phyloP scores from a whole-genome alignment of 257 asterid genomes.

The Solanum pimpinellifolium region DNA sequence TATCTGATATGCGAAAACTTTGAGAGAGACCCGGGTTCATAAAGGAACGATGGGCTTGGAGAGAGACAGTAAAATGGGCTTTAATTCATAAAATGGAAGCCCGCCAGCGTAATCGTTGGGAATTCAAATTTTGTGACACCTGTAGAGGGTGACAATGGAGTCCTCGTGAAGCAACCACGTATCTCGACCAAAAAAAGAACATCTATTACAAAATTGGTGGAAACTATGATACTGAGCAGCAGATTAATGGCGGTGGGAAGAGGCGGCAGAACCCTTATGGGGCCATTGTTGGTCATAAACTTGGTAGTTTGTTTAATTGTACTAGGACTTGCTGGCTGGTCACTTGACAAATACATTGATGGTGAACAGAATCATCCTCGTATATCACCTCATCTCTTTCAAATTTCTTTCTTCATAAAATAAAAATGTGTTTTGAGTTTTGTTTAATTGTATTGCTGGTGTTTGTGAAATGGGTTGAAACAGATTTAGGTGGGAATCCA shows the following conservation, averaged over 20 bases:
- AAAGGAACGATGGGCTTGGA: background rate
- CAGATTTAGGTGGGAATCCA: constrained; percentile 75
- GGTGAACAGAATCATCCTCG: constrained; percentile 79
- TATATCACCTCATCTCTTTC: background rate
- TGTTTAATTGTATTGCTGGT: background rate
- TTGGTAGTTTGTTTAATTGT: constrained; percentile 45
- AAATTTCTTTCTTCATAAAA: background rate
- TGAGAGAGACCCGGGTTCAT: background rate
- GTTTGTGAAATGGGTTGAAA: background rate
- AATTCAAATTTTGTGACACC: background rate
- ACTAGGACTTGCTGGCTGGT: constrained; percentile 63
- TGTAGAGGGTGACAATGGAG: background rate
- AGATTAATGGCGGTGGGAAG: constrained; percentile 35
- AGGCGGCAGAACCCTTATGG: constrained; percentile 52
- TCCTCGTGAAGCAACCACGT: constrained; percentile 19
- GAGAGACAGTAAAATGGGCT: background rate
- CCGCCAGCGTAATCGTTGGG: background rate
- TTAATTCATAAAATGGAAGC: background rate
- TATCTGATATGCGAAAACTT: no score
- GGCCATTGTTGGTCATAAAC: constrained; percentile 49
- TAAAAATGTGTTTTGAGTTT: background rate
- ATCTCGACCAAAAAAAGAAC: background rate
- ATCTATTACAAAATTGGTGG: background rate
- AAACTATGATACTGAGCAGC: background rate
- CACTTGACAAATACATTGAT: constrained; percentile 72